A percentile compares a stretch with the other conserved stretches of the same genome.
Evolutionary conservation across 2,329 filamentous ascomycete genomes (phyloP).

Genomic region (Fusarium piperis): DNA sequence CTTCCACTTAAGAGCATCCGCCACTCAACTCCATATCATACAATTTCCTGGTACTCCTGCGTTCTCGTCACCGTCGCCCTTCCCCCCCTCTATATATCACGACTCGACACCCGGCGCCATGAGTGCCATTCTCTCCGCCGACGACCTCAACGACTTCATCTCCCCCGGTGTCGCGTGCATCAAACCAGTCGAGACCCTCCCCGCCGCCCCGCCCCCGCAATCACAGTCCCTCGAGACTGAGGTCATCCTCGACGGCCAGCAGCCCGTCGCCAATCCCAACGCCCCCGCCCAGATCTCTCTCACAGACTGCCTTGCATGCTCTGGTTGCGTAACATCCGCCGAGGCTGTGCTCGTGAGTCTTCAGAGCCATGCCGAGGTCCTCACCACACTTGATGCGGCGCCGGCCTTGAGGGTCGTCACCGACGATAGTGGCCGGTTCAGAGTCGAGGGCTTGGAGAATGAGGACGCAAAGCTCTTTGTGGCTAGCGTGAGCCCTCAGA

Average conservation of each 20-base stretch:
- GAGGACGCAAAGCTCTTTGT: constrained; percentile 81
- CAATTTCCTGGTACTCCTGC: constrained; percentile 7
- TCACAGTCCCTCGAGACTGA: constrained; percentile 69
- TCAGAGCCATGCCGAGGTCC: constrained; percentile 92
- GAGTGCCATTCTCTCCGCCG: constrained; percentile 96
- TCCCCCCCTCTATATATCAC: not conserved
- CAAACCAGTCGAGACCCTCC: constrained; percentile 94
- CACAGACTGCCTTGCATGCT: constrained; percentile 96
- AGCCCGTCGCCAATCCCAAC: constrained; percentile 63
- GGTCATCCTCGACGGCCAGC: constrained; percentile 91
- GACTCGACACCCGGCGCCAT: constrained; percentile 61
- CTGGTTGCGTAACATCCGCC: constrained; percentile 95
- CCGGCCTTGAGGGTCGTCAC: constrained; percentile 57
- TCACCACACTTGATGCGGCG: constrained; percentile 79
- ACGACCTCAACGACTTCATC: constrained; percentile 99
- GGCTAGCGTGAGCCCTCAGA: constrained; percentile 92
- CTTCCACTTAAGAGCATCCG: constrained; percentile 5
- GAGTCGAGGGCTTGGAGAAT: constrained; percentile 64
- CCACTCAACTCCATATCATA: constrained; percentile 21
- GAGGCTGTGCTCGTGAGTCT: constrained; percentile 96
- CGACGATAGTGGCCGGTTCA: constrained; percentile 46
- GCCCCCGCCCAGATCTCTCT: constrained; percentile 91
- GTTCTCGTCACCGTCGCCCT: not conserved
- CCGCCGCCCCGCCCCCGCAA: constrained; percentile 58
- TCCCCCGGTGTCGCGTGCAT: constrained; percentile 97